phyloP scores from a whole-genome alignment of 2,329 filamentous ascomycete species.

The Aspergillus hiratsukae region DNA sequence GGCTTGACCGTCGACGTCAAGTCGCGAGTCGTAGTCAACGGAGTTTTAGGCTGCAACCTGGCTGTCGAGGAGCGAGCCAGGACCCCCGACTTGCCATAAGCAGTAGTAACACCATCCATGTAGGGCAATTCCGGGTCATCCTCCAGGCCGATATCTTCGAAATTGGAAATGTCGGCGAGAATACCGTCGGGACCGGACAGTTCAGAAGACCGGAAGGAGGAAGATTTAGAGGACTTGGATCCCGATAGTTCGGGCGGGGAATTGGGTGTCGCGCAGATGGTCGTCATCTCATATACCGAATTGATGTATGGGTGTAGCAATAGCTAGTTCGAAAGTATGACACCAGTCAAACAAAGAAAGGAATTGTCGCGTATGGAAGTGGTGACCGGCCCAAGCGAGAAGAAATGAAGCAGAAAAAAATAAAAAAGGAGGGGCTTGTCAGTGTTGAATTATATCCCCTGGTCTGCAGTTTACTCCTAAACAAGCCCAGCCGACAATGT shows the following conservation, averaged over 20 bases:
- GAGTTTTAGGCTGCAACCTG: slow-evolving; percentile 24
- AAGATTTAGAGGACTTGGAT: slow-evolving; percentile 88
- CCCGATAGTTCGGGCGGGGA: slow-evolving; percentile 74
- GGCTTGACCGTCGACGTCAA: slow-evolving; percentile 28
- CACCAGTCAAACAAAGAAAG: neutral
- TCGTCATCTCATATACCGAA: slow-evolving; percentile 37
- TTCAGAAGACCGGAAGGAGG: slow-evolving; percentile 76
- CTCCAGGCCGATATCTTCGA: slow-evolving; percentile 88
- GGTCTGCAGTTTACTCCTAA: neutral
- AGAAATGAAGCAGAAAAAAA: neutral
- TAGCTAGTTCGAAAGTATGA: slow-evolving; percentile 1
- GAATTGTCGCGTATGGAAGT: neutral
- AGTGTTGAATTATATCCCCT: neutral
- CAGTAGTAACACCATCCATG: slow-evolving; percentile 24
- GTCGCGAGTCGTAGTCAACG: slow-evolving; percentile 29
- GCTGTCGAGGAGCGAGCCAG: slow-evolving; percentile 23
- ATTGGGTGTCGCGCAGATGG: slow-evolving; percentile 50
- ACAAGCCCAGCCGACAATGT: neutral
- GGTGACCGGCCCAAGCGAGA: neutral
- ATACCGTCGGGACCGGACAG: slow-evolving; percentile 64
- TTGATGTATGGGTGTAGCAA: slow-evolving; percentile 9
- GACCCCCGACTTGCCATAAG: slow-evolving; percentile 25
- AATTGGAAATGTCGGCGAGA: slow-evolving; percentile 71
- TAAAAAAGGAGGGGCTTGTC: neutral
- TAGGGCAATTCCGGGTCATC: slow-evolving; percentile 53